Evolutionary conservation across 805 yeast species (phyloP).

Genomic region (Ogataea paraovalis): DNA sequence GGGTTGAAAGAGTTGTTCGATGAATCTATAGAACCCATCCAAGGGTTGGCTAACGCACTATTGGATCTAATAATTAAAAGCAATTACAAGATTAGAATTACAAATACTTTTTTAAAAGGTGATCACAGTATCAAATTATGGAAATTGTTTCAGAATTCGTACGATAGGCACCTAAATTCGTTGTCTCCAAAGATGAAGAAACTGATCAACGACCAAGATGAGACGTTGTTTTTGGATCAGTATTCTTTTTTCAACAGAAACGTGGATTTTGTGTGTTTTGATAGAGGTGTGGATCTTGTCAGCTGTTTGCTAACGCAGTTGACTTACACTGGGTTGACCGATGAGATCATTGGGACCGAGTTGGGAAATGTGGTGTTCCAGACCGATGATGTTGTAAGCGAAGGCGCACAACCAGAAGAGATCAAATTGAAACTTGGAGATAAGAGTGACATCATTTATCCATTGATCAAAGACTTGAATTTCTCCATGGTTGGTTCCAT

Average conservation of each 20-base stretch:
- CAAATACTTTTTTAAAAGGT: slow-evolving; percentile 60
- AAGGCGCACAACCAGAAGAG: slow-evolving; percentile 5
- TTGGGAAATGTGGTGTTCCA: slow-evolving; percentile 31
- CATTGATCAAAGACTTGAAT: slow-evolving; percentile 56
- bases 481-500: slow-evolving; percentile 76
- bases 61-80: slow-evolving; percentile 40
- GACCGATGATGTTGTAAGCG: slow-evolving; percentile 8
- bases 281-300: slow-evolving; percentile 69
- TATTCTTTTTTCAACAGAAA: slow-evolving; percentile 38
- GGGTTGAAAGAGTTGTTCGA: slow-evolving; percentile 41
- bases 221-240: slow-evolving; percentile 30
- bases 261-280: slow-evolving; percentile 72
- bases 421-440: slow-evolving; percentile 27
- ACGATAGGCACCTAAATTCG: slow-evolving; percentile 26
- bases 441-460: slow-evolving; percentile 44
- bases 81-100: slow-evolving; percentile 42
- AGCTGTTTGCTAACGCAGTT: slow-evolving; percentile 73
- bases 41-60: slow-evolving; percentile 46
- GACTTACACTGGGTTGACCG: slow-evolving; percentile 77
- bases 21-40: slow-evolving; percentile 43
- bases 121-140: slow-evolving; percentile 46
- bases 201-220: slow-evolving; percentile 30
- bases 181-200: slow-evolving; percentile 34
- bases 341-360: slow-evolving; percentile 59
- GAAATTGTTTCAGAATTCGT: slow-evolving; percentile 34